Evolutionary conservation across 192 early-diverging fungal genomes (phyloP).

Genomic region (Coemansia sp.): DNA sequence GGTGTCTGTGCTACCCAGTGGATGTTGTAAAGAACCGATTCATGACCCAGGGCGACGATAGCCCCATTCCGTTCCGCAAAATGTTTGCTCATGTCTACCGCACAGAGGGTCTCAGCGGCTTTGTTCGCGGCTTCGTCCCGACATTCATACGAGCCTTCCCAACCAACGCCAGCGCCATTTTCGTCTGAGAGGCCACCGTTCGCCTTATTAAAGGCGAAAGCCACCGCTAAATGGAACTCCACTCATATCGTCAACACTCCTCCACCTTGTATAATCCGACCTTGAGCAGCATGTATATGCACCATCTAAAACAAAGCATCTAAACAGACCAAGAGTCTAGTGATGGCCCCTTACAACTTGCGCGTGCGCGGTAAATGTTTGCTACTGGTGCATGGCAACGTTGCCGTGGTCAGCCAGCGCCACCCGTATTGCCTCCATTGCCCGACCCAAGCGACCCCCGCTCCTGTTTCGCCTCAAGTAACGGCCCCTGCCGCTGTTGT

Average conservation of each 20-base stretch:
- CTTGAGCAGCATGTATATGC: too few relatives aligned
- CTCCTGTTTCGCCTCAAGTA: background rate
- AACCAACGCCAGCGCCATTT: slow-evolving; percentile 90
- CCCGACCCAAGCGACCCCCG: background rate
- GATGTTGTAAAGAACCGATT: slow-evolving; percentile 91
- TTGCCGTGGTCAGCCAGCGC: background rate
- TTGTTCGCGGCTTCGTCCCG: slow-evolving; percentile 87
- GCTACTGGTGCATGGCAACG: background rate
- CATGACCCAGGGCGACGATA: slow-evolving; percentile 84
- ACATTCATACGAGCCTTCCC: slow-evolving; percentile 90
- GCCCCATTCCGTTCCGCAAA: slow-evolving; percentile 46
- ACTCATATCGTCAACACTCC: too few relatives aligned
- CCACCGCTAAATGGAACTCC: background rate
- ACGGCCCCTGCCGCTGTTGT: too few relatives aligned
- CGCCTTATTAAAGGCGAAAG: slow-evolving; percentile 39
- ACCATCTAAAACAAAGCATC: background rate
- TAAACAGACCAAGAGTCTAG: too few relatives aligned
- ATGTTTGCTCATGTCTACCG: slow-evolving; percentile 46
- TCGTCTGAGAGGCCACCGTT: slow-evolving; percentile 78
- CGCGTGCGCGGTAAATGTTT: background rate
- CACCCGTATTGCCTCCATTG: background rate
- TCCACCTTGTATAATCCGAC: too few relatives aligned
- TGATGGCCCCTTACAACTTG: background rate
- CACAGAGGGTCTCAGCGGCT: slow-evolving; percentile 72
- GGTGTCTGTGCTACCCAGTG: slow-evolving; percentile 75